Base-by-base conservation (phyloP, 1,284 basidiomycete genomes). In the Apiotrichum mycotoxinovorans region DNA sequence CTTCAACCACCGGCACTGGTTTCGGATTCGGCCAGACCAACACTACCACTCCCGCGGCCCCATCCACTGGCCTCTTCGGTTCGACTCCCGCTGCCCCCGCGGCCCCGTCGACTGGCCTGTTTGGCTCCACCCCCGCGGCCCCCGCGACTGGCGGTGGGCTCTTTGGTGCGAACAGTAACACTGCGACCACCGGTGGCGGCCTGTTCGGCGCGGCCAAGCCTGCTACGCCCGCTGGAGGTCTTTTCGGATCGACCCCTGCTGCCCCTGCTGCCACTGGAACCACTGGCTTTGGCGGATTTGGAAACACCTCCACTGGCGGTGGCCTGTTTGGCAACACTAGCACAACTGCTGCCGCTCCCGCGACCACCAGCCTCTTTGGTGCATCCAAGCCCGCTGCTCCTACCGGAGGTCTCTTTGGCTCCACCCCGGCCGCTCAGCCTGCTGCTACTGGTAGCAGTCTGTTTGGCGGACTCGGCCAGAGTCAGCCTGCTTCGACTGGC, bases 161-260 rank as follows among this genome's bases (percentile, higher is more conserved):
- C 11, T 83, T 83, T 60, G 81, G 80, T n/a, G n/a, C n/a, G 22
- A 69, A 67, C 42, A 51, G 52, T 23, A 55, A 52, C 41, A 45
- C 55, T 20, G 51, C 58, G 8, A 51, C 42, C 38, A 67, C 79
- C 4, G 71, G 72, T 54, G 66, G 78, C 3, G 77, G 81, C 47
- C 69, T 87, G 17, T 87, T 88, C 65, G 73, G 70, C n/a, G 33
- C 66, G 3, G 18, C 40, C 27, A 73, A 72, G 57, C 75, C 72
- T 18, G 68, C 72, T 27, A 64, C 69, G 3, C 63, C 76, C 11
- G 45, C 56, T 4, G 76, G 77, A 7, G 77, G 77, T 42, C 67
- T 80, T n/a, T 80, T 80, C 43, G 77, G 76, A 14, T 52, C 60
- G 4, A 59, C 58, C 20, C 50, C 65, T 10, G 52, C 66, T 2